Percentiles rank a stretch among this genome's conserved stretches.
Evolutionary conservation across 228 moss, liverwort and hornwort species (phyloP).

Genomic region (Sphagnum magellanicum): DNA sequence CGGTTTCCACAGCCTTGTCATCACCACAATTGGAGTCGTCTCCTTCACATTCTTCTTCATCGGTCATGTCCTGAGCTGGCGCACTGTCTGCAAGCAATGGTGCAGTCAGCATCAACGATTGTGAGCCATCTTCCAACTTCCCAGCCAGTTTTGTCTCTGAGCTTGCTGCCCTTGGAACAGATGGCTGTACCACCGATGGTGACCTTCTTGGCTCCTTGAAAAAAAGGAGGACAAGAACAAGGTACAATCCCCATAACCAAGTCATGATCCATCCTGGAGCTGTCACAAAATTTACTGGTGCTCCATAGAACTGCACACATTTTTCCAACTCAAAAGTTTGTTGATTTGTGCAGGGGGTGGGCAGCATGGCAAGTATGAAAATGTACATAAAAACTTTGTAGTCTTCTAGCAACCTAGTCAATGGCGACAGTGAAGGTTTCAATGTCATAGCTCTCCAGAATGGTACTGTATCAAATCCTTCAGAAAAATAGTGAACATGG

Average conservation of each 20-base stretch:
- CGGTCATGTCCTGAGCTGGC: constrained; percentile 1
- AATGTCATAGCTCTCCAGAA: no score
- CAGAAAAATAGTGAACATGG: no score
- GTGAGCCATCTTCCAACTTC: constrained; percentile 1
- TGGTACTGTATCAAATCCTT: no score
- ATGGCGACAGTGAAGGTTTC: no score
- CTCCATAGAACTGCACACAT: constrained; percentile 41
- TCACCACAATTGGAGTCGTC: constrained; percentile 39
- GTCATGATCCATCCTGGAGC: constrained; percentile 57
- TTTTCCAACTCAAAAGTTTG: no score
- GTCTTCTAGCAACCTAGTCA: no score
- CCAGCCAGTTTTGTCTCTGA: constrained; percentile 8
- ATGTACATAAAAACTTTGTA: no score
- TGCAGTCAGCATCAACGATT: constrained; percentile 16
- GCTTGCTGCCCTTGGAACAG: no score
- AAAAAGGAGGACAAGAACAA: constrained; percentile 35
- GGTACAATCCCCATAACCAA: constrained; percentile 24
- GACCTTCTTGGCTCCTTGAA: constrained; percentile 35
- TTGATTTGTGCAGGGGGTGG: no score
- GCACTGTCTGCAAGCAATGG: constrained; percentile 28
- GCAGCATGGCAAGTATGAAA: no score
- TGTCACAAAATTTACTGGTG: constrained; percentile 55
- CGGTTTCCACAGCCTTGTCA: constrained; percentile 43
- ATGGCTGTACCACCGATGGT: no score
- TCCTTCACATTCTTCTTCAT: constrained; percentile 27